Evolutionary conservation across 768 basidiomycete genomes (phyloP), one percentile per base, ranked within the genome.

Genomic region (Naematelia aurantialba): DNA sequence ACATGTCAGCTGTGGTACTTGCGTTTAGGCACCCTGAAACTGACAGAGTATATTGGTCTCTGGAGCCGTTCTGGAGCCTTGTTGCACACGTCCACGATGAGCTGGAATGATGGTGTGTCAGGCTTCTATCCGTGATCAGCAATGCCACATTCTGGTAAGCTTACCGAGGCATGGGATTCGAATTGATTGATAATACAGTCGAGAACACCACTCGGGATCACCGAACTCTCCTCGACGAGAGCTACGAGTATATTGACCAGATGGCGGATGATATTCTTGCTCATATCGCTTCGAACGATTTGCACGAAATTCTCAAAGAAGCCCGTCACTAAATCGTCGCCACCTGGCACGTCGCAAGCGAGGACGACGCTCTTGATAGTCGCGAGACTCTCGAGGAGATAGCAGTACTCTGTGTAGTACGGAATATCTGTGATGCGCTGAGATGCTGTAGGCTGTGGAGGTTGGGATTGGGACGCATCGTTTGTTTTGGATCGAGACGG

Each of bases 311-410:
- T 85, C 66, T 85, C 85, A 77, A 98, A 97, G 60, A 91, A 84
- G 44, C 89, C 86, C 52, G 79, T 75, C 80, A 92, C 85, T 60
- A 73, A 83, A 51, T 91, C 88, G 60, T 97, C 94, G 11, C 86
- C 85, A 31, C 84, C 85, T 2, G 87, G 89, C 13, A 97, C 83
- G 78, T 98, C 94, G 78, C 90, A 91, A 14, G 96, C 86, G 66
- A 98, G 83, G 12, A 92, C 90, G 27, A 96, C 87, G 66, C 88
- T 90, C 82, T 97, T 97, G 71, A 97, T 92, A 30, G 88, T 89
- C 1, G 91, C 89, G 24, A 99, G 81, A 24, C 87, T 90, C 69
- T 98, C 91, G 26, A 98, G 83, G n/a, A 97, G 83, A 71, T 92
- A 91, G 68, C 87, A 94, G 78, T 96, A 98, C 77, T 97, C 87